Conservation (phyloP, 1,284 basidiomycete species). For the Amylostereum areolatum region DNA sequence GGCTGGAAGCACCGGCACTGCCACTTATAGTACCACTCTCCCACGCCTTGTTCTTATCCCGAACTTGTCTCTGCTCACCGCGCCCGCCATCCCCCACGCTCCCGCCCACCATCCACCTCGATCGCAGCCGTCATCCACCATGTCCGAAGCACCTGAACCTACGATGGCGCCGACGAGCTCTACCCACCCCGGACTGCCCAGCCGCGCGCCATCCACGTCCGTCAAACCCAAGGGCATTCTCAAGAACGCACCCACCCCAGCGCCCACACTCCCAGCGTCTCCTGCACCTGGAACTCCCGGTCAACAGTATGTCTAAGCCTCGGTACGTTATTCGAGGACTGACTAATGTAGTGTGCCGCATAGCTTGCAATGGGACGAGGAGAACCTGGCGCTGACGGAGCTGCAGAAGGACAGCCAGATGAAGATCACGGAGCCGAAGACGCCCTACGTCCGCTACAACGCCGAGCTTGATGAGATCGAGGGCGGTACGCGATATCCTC, state of each 20-base stretch:
- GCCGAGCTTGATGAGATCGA: slow-evolving; percentile 79
- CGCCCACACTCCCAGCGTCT: slow-evolving; percentile 12
- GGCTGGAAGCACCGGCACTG: no score
- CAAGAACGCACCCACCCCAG: slow-evolving; percentile 59
- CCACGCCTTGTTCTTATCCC: no score
- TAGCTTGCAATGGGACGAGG: slow-evolving; percentile 87
- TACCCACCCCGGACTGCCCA: slow-evolving; percentile 33
- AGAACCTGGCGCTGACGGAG: slow-evolving; percentile 85
- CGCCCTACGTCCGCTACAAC: slow-evolving; percentile 90
- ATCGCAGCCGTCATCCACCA: no score
- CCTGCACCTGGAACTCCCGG: slow-evolving; percentile 28
- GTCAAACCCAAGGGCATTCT: slow-evolving; percentile 75
- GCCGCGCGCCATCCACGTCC: slow-evolving; percentile 48
- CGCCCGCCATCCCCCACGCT: no score
- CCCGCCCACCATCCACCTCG: no score
- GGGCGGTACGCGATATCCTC: slow-evolving; percentile 48
- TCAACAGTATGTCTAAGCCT: slow-evolving; percentile 40
- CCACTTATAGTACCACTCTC: no score
- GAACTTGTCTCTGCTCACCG: no score
- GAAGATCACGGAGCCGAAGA: slow-evolving; percentile 97
- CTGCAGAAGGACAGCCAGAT: slow-evolving; percentile 90
- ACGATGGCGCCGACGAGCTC: slow-evolving; percentile 16
- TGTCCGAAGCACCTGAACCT: background rate
- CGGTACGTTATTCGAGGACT: background rate
- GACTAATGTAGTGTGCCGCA: background rate